Evolutionary conservation across 192 early-diverging fungal species (phyloP).

Genomic region (Backusella circina): DNA sequence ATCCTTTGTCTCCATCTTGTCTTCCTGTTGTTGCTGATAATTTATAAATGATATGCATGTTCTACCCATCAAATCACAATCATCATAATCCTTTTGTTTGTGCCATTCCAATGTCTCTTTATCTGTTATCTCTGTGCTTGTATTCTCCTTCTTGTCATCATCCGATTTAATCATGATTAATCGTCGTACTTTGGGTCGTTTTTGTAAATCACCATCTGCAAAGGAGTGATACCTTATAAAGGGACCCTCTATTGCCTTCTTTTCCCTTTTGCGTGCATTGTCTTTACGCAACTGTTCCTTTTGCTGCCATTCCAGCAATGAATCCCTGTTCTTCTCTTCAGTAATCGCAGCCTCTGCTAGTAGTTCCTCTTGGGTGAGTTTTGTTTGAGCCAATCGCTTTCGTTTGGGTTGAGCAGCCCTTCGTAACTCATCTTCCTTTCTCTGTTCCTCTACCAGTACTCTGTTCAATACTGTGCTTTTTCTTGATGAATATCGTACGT

Average conservation of each 20-base stretch:
- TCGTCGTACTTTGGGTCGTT: constrained; percentile 29
- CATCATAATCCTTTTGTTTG: constrained; percentile 15
- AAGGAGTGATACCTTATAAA: constrained; percentile 49
- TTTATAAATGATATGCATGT: constrained; percentile 45
- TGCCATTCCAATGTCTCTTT: constrained; percentile 4
- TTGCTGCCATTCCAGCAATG: constrained; percentile 45
- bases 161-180: constrained; percentile 14
- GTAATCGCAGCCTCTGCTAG: constrained; percentile 51
- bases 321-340: constrained; percentile 46
- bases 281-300: constrained; percentile 45
- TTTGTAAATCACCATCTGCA: constrained; percentile 36
- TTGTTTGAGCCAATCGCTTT: constrained; percentile 31
- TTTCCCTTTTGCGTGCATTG: constrained; percentile 34
- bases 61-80: constrained; percentile 41
- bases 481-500: constrained; percentile 43
- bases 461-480: constrained; percentile 48
- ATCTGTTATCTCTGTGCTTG: background rate
- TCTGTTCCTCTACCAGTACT: constrained; percentile 42
- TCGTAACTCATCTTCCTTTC: constrained; percentile 18
- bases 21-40: background rate
- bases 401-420: constrained; percentile 41
- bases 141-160: background rate
- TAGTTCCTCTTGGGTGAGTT: constrained; percentile 52
- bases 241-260: constrained; percentile 31
- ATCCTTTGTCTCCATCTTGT: background rate